Conservation (phyloP, 805 yeast species). For the Pichia exigua region DNA sequence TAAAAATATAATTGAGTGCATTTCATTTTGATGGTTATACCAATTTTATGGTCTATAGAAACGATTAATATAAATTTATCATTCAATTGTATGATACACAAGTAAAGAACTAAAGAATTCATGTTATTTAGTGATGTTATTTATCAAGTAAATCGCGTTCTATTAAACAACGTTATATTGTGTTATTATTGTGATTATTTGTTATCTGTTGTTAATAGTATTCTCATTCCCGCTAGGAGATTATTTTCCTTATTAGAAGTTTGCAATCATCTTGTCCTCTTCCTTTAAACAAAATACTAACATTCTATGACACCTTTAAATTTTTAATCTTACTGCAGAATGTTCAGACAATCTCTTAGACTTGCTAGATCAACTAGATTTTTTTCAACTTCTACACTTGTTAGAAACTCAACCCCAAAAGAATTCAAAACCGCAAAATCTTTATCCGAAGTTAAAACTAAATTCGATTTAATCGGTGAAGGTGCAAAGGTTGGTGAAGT, state of each 20-base stretch:
- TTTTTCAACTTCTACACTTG: constrained; percentile 26
- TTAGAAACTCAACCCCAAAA: constrained; percentile 26
- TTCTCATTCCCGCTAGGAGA: too few species aligned
- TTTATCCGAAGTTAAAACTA: constrained; percentile 73
- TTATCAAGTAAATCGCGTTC: not conserved
- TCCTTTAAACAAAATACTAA: not conserved
- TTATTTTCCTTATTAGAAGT: not conserved
- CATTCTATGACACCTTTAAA: not conserved
- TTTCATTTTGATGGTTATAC: not conserved
- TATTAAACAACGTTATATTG: too few species aligned
- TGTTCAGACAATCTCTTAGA: constrained; percentile 33
- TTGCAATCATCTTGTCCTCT: too few species aligned
- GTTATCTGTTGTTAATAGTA: too few species aligned
- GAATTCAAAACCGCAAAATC: constrained; percentile 55
- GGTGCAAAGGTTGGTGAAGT: constrained; percentile 81
- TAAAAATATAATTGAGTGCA: too few species aligned
- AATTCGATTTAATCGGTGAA: constrained; percentile 73
- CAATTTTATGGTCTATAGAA: not conserved
- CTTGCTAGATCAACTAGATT: constrained; percentile 29
- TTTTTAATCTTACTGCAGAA: constrained; percentile 1
- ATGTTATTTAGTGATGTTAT: not conserved
- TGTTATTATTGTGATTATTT: too few species aligned
- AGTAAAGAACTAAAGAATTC: too few species aligned
- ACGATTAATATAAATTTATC: too few species aligned
- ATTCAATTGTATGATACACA: not conserved